phyloP scores from a whole-genome alignment of 2,329 filamentous ascomycete species.

The Elsinoe fawcettii region DNA sequence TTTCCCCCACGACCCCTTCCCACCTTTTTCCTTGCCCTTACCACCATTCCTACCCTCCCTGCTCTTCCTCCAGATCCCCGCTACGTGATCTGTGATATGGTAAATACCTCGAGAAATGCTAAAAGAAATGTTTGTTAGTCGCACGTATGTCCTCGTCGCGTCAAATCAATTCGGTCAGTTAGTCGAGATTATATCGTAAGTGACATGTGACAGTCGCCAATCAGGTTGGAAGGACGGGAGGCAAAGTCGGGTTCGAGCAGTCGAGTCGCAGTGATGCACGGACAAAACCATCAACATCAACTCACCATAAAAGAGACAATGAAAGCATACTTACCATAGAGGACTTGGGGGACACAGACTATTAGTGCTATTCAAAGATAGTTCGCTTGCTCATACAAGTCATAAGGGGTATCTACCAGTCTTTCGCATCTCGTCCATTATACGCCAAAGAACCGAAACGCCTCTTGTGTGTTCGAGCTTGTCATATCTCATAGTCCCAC shows the following conservation, averaged over 20 bases:
- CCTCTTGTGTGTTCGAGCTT: neutral
- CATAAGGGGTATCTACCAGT: constrained; percentile 12
- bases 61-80: too few relatives aligned
- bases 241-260: neutral
- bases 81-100: too few relatives aligned
- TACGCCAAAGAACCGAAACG: neutral
- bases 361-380: neutral
- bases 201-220: neutral
- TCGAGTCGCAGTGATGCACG: too few relatives aligned
- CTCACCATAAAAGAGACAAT: neutral
- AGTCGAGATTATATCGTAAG: neutral
- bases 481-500: neutral
- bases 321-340: neutral
- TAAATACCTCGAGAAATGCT: too few relatives aligned
- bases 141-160: neutral
- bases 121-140: neutral
- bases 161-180: neutral
- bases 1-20: too few relatives aligned
- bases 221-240: neutral
- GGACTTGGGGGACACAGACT: neutral
- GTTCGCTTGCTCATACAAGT: neutral
- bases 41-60: too few relatives aligned
- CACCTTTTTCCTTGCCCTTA: too few relatives aligned
- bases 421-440: neutral
- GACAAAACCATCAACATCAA: too few relatives aligned